These are phyloP conservation scores for Byssoonygena ceratinophila DNA, from an alignment of 2,329 filamentous ascomycete species.

Conservation along the genomic window DNA sequence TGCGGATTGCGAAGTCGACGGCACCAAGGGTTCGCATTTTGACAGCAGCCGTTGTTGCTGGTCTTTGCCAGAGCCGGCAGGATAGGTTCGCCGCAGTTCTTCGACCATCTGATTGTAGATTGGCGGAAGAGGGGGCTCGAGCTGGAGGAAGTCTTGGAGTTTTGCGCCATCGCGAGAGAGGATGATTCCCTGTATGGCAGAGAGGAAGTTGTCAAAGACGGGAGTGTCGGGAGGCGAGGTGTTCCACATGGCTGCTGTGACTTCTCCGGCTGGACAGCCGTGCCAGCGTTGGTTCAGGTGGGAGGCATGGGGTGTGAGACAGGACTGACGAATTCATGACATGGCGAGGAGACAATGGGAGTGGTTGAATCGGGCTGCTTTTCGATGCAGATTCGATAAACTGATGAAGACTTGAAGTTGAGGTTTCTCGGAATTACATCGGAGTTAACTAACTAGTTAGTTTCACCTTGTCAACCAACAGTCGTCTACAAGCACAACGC, in stretches of 20 bases:
- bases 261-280: background rate
- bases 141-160: conserved; percentile 59
- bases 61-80: conserved; percentile 34
- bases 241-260: conserved; percentile 13
- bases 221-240: conserved; percentile 40
- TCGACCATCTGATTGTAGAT: conserved; percentile 57
- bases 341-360: too few relatives aligned
- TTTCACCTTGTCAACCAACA: too few relatives aligned
- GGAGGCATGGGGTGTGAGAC: too few relatives aligned
- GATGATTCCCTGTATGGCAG: conserved; percentile 52
- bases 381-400: too few relatives aligned
- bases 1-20: conserved; percentile 52
- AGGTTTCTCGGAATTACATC: too few relatives aligned
- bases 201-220: conserved; percentile 58
- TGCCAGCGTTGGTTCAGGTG: too few relatives aligned
- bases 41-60: conserved; percentile 44
- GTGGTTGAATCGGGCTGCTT: too few relatives aligned
- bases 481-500: too few relatives aligned
- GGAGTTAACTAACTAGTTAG: too few relatives aligned
- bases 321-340: too few relatives aligned
- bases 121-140: conserved; percentile 59
- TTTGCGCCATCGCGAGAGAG: conserved; percentile 52
- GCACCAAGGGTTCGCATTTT: conserved; percentile 52
- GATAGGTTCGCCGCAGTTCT: conserved; percentile 55
- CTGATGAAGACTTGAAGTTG: too few relatives aligned